Evolutionary conservation across 306 rosid species (phyloP), one percentile per base, ranked within the genome.

Genomic region (Senna tora): DNA sequence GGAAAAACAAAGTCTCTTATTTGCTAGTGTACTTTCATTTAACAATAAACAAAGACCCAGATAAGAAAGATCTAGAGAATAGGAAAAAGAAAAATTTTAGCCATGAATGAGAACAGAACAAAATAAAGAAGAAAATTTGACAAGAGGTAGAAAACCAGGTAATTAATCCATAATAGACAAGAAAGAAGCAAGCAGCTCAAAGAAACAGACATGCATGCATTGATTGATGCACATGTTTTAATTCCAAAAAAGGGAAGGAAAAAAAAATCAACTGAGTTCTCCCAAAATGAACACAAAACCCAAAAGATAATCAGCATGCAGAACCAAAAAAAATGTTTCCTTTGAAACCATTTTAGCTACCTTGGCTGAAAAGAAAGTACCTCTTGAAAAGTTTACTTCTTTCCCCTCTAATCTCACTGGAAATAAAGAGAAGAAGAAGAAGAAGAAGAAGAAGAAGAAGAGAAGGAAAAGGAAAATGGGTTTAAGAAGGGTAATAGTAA

Each of bases 191-290:
- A 77, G 16, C n/a, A 45, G 65, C 72, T 67, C 21, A 66, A 78
- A 76, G 34, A 17, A 67, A 52, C 46, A 73, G 21, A 71, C 86
- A 69, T 85, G 92, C 93, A 90, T 84, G 96, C 87, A 73, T 25
- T 25, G 30, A 73, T 25, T 25, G 30, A 25, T 25, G 30, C 30
- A 25, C 61, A 69, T 53, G 50, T 63, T 43, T 16, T 19, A 65
- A 75, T 52, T 45, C 45, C 36, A 62, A 30, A 17, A 47, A 54
- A 15, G 17, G 25, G 51, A n/a, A 13, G 32, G 33, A 51, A 21
- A 34, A 79, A 2, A 56, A 45, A 65, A 72, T 52, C 22, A 58
- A 55, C 70, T 34, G 19, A 75, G 52, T 25, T 61, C 36, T 72
- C 54, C 25, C 47, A 54, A 42, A 19, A 21, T 9, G 15, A 67